Evolutionary conservation across 1,284 basidiomycete genomes (phyloP), one percentile per base, ranked within the genome.

Genomic region (Fomitopsis schrenkii): DNA sequence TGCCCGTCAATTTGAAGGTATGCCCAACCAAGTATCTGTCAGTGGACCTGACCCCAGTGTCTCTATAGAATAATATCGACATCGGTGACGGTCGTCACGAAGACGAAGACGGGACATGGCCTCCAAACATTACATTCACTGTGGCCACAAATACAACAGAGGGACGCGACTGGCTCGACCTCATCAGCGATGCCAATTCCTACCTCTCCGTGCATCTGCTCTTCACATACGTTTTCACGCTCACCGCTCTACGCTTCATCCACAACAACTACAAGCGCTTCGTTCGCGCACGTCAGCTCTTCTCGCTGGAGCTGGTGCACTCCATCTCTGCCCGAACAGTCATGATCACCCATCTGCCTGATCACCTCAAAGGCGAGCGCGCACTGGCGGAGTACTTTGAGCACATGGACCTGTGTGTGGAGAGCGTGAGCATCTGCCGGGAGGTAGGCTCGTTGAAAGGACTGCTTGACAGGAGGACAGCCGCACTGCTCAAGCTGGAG

Each of bases 371-470:
- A 62, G 87, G 90, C 9, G 95, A 98, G 70, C 85, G 90, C 9
- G 83, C 92, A 0, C 79, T 99, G 15, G 93, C 94, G 0, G 93
- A 95, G 65, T 98, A 98, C 75, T 98, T 98, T 73, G 96, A 98
- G 72, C 84, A 85, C 59, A 89, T 93, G 83, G 83, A 80, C 4
- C 75, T 94, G 38, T 81, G 79, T 42, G 94, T 97, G 6, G 95
- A 96, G 76, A 93, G 92, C 69, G 94, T 98, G 26, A 93, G 85
- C n/a, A 82, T 98, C 3, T 93, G 91, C 62, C 80, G 95, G 56
- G 91, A 97, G 65, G 90, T 97, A 0, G 86, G 84, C 3, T 83
- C 84, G 2, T 76, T 99, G 52, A 88, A 91, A 63, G 71, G 76
- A 3, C 79, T 96, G 3, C 77, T 99, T 59, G 90, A 94, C 63